These are phyloP conservation scores for Gossypium gossypioides DNA, from an alignment of 441 rosid genomes.

Conservation along the genomic window DNA sequence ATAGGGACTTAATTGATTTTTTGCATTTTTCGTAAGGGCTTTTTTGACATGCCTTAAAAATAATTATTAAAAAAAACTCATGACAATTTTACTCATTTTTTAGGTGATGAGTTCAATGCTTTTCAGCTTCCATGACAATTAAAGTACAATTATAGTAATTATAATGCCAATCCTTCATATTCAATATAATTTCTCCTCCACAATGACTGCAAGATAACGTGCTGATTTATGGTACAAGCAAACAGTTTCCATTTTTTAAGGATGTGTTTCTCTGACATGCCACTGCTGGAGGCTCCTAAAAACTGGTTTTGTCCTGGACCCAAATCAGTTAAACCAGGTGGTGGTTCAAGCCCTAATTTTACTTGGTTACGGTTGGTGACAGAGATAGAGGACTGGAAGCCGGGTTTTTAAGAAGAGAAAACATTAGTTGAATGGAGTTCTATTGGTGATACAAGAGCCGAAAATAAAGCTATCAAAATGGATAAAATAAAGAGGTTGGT, in stretches of 20 bases:
- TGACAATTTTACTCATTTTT: not conserved
- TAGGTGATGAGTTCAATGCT: not conserved
- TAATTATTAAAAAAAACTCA: too few species aligned
- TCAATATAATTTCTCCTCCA: not conserved
- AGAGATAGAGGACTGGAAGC: not conserved
- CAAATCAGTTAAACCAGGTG: too few species aligned
- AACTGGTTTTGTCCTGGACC: not conserved
- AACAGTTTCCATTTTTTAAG: not conserved
- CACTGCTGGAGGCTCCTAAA: not conserved
- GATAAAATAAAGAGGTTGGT: not conserved
- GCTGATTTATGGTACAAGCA: not conserved
- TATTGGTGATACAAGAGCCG: not conserved
- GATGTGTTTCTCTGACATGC: not conserved
- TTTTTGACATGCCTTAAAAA: too few species aligned
- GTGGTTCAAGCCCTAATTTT: too few species aligned
- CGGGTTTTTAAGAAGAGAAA: not conserved
- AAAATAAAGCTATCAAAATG: not conserved
- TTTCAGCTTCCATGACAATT: not conserved
- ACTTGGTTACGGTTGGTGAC: not conserved
- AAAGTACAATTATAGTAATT: not conserved
- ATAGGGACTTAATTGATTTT: too few species aligned
- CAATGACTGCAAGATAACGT: not conserved
- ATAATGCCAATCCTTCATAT: not conserved
- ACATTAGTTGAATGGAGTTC: not conserved
- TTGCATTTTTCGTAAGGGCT: too few species aligned